Base-by-base conservation (phyloP, 495 filamentous ascomycete genomes). In the Choiromyces venosus region DNA sequence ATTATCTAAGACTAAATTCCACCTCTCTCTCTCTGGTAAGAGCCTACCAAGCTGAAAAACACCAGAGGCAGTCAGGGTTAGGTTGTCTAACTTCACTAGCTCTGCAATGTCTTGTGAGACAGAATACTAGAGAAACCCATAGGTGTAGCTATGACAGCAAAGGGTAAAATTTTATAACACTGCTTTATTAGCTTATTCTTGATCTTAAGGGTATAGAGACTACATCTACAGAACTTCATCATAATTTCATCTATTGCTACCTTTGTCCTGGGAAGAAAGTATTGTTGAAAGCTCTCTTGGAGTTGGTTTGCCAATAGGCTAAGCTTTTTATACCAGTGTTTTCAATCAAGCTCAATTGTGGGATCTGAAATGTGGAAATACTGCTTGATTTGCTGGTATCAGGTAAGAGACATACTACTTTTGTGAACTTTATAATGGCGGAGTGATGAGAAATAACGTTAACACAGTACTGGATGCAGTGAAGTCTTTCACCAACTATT, bases 1-100 rank as follows among this genome's bases (percentile, higher is more conserved):
- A 33, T 73, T 73, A 44, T 71, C 73, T 9, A 75, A 29, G 29
- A 38, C 52, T 0, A 75, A 10, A 40, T 40, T 40, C 39, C 39
- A 40, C 1, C 39, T 10, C 1, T 40, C 8, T 12, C 14, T 12
- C 14, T 12, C 39, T 40, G 39, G 5, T 40, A 40, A 12, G 8
- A 7, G 9, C 4, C 39, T 40, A 1, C 8, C 39, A 1, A 40
- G 14, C 14, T 40, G 39, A 40, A 10, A 40, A 1, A 40, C 9
- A 40, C 8, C 14, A 6, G 39, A 40, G 14, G 39, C 39, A 7
- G 39, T 40, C 9, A 12, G 39, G 9, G 39, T 40, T 12, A 40
- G 14, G 14, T 40, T 1, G 14, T 40, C 39, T 12, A 40, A 40
- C 14, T 12, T 40, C 9, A 40, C 9, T 10, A 40, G 39, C 9